These are phyloP conservation scores for Orychophragmus violaceus DNA, from an alignment of 345 rosid species.

Conservation along the genomic window DNA sequence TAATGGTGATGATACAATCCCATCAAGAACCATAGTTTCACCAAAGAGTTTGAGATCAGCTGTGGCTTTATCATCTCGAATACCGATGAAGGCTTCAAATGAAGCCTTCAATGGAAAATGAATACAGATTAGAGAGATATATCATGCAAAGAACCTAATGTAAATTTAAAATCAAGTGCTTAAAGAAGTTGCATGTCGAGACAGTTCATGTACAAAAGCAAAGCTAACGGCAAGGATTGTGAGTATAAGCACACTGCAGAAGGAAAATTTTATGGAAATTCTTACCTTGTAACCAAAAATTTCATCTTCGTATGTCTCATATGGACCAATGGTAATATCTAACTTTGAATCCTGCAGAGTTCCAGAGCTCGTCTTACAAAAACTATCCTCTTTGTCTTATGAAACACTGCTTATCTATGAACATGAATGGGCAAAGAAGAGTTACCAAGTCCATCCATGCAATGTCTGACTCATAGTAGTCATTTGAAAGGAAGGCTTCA, in stretches of 20 bases:
- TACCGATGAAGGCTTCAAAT: conserved; percentile 82
- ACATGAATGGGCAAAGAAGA: background rate
- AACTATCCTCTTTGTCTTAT: background rate
- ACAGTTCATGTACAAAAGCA: background rate
- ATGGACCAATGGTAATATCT: conserved; percentile 94
- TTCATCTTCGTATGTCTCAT: conserved; percentile 87
- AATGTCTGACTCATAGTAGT: conserved; percentile 81
- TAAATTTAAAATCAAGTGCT: background rate
- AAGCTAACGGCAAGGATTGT: background rate
- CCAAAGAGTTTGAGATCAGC: conserved; percentile 81
- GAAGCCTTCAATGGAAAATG: conserved; percentile 49
- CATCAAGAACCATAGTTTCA: conserved; percentile 76
- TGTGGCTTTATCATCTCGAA: conserved; percentile 78
- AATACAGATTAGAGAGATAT: background rate
- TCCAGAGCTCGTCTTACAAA: background rate
- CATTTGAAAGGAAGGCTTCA: conserved; percentile 82
- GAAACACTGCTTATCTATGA: background rate
- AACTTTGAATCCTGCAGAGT: conserved; percentile 67
- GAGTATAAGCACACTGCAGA: background rate
- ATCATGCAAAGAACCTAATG: background rate
- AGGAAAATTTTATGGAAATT: background rate
- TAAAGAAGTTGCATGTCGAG: background rate
- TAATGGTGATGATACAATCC: conserved; percentile 62
- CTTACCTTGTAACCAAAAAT: conserved; percentile 89
- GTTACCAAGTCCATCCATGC: conserved; percentile 98